These are phyloP conservation scores for Penicillium goetzii DNA, from an alignment of 495 filamentous ascomycete genomes.

Conservation along the genomic window DNA sequence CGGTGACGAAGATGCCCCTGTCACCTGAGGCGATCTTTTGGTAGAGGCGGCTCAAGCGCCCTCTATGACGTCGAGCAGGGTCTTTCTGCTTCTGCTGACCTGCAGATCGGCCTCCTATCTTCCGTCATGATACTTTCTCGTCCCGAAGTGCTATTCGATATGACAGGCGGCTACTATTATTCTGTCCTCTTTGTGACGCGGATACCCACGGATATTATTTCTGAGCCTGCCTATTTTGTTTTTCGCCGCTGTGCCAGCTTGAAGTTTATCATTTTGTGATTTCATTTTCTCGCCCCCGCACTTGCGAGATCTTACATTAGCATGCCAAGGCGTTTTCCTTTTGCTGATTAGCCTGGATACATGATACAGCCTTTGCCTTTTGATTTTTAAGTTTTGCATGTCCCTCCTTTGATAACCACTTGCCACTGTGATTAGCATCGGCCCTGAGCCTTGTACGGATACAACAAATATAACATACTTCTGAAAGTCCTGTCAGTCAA, in stretches of 20 bases:
- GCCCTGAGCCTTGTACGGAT: background rate
- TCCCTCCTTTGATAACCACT: conserved; percentile 7
- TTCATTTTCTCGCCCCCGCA: conserved; percentile 17
- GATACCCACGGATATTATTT: conserved; percentile 10
- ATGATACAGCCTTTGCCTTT: conserved; percentile 8
- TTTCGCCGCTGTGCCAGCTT: background rate
- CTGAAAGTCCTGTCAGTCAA: background rate
- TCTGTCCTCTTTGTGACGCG: conserved; percentile 2
- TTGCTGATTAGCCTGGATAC: conserved; percentile 16
- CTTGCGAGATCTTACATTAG: conserved; percentile 12
- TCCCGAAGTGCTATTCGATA: conserved; percentile 14
- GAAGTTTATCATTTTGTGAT: background rate
- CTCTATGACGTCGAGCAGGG: conserved; percentile 19
- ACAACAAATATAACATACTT: background rate
- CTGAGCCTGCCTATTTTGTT: background rate
- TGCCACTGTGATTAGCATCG: background rate
- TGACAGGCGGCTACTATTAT: conserved; percentile 33
- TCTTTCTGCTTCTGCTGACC: conserved; percentile 23
- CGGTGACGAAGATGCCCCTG: conserved; percentile 33
- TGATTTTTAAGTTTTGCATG: conserved; percentile 9
- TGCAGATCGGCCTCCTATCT: conserved; percentile 24
- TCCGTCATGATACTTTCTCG: conserved; percentile 23
- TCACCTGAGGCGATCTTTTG: conserved; percentile 24
- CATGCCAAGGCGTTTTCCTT: conserved; percentile 21
- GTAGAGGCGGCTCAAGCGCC: conserved; percentile 24